Percentiles rank a stretch among this genome's conserved stretches.
Evolutionary conservation across 305 asterid species (phyloP).

Genomic region (Euphrasia arctica): DNA sequence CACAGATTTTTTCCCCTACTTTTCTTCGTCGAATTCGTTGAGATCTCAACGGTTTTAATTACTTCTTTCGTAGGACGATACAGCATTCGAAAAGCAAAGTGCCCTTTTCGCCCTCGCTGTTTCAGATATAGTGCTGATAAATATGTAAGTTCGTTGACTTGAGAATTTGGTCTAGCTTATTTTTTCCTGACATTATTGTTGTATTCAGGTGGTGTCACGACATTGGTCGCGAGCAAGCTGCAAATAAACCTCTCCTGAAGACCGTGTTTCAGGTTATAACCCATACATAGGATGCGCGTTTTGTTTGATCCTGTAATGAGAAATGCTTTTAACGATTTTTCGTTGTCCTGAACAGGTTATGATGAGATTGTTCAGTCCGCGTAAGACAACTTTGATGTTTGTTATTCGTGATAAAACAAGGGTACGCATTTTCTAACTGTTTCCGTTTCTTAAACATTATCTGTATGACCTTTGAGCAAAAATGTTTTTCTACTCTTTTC

Average conservation of each 20-base stretch:
- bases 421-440: slow-evolving; percentile 37
- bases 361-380: slow-evolving; percentile 96
- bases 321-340: slow-evolving; percentile 27
- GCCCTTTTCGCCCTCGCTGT: slow-evolving; percentile 96
- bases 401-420: slow-evolving; percentile 95
- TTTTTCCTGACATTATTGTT: slow-evolving; percentile 10
- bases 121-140: slow-evolving; percentile 90
- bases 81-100: slow-evolving; percentile 89
- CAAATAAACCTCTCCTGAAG: slow-evolving; percentile 92
- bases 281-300: background rate
- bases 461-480: background rate
- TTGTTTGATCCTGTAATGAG: slow-evolving; percentile 8
- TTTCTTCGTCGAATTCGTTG: slow-evolving; percentile 20
- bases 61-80: slow-evolving; percentile 60
- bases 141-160: slow-evolving; percentile 65
- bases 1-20: slow-evolving; percentile 18
- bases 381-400: slow-evolving; percentile 92
- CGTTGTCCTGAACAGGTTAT: slow-evolving; percentile 58
- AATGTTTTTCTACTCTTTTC: slow-evolving; percentile 17
- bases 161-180: slow-evolving; percentile 9
- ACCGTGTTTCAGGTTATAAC: slow-evolving; percentile 80
- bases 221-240: slow-evolving; percentile 99
- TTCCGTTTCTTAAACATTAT: background rate
- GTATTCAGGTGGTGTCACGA: slow-evolving; percentile 95
- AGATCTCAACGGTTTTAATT: slow-evolving; percentile 27